Conservation (phyloP, 1,284 basidiomycete genomes). For the Stygiomarasmius scandens region DNA sequence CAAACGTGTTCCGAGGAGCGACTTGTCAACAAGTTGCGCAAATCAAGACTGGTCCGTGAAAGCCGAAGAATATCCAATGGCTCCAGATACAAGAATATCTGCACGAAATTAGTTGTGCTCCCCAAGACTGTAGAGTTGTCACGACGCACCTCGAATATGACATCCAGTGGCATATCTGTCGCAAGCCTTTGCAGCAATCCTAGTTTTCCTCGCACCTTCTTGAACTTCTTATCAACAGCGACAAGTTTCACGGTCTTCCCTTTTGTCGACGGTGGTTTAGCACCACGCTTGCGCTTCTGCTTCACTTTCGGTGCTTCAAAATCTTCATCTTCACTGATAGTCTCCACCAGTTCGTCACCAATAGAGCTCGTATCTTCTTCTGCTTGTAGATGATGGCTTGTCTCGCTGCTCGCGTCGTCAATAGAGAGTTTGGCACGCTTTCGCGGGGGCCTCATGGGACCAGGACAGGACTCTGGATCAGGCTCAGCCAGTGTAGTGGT, state of each 20-base stretch:
- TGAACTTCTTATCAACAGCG: not conserved
- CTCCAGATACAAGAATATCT: not conserved
- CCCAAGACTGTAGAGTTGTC: not conserved
- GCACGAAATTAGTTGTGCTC: no score
- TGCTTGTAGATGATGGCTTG: no score
- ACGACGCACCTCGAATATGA: not conserved
- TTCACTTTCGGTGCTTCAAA: no score
- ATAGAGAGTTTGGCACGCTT: no score
- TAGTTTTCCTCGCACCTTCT: conserved; percentile 1
- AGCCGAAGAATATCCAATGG: not conserved
- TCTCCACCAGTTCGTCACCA: no score
- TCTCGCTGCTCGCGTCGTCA: no score
- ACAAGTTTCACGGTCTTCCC: not conserved
- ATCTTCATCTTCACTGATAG: no score
- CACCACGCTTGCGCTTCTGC: no score
- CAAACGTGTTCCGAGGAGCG: conserved; percentile 2
- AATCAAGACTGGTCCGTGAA: conserved; percentile 6
- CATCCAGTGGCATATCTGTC: conserved; percentile 6
- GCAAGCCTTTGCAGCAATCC: not conserved
- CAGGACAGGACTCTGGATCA: no score
- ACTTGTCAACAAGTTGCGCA: conserved; percentile 3
- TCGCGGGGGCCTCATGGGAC: no score
- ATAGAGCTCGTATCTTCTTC: no score
- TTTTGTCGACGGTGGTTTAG: not conserved
- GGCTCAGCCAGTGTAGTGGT: no score